phyloP scores from a whole-genome alignment of 345 rosid species.

The Populus tremula region DNA sequence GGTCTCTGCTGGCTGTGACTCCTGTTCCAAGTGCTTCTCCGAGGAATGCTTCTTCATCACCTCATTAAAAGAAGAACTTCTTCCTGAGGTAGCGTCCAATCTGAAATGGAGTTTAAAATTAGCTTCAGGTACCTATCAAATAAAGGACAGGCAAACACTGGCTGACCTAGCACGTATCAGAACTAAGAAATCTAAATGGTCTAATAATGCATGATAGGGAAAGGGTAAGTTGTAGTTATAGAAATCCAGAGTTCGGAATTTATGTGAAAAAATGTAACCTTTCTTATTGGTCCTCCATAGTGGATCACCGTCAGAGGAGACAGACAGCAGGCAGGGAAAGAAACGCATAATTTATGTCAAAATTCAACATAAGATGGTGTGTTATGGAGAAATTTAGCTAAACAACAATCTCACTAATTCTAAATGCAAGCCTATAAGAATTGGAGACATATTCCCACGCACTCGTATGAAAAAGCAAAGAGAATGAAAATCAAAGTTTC shows the following conservation, averaged over 20 bases:
- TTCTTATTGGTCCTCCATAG: not conserved
- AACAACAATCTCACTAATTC: too few species aligned
- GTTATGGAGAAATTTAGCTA: too few species aligned
- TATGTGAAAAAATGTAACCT: not conserved
- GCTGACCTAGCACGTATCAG: not conserved
- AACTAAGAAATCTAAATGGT: not conserved
- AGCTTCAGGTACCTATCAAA: not conserved
- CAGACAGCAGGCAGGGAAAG: not conserved
- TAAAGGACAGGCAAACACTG: not conserved
- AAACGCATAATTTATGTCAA: not conserved
- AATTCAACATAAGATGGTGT: too few species aligned
- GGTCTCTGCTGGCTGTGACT: conserved; percentile 8
- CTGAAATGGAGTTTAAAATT: conserved; percentile 22
- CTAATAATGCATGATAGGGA: not conserved
- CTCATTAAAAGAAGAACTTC: conserved; percentile 10
- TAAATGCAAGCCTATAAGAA: too few species aligned
- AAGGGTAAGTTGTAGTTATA: not conserved
- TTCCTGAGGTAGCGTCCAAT: conserved; percentile 30
- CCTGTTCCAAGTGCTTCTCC: not conserved
- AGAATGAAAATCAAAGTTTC: too few species aligned
- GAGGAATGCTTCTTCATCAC: conserved; percentile 5
- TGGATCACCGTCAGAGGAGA: too few species aligned
- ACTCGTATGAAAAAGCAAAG: too few species aligned
- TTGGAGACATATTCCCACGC: too few species aligned
- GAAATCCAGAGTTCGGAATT: not conserved